Percentiles rank a stretch among this genome's conserved stretches.
These are phyloP conservation scores for Alisma plantagoaquatica DNA, from an alignment of 106 monocot species.

Conservation along the genomic window DNA sequence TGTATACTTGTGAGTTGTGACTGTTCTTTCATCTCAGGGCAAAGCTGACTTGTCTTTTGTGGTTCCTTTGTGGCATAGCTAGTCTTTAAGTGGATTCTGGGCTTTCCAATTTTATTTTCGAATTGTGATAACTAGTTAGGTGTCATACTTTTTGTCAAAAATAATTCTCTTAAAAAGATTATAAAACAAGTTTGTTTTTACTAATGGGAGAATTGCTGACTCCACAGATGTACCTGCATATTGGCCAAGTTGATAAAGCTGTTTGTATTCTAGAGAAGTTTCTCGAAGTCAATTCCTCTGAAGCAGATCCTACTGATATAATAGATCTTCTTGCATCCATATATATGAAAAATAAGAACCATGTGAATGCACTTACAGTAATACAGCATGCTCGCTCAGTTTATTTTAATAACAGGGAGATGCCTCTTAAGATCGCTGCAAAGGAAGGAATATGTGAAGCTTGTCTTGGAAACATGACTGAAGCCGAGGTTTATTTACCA, in stretches of 20 bases:
- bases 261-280: conserved; percentile 57
- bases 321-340: conserved; percentile 46
- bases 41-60: too few relatives aligned
- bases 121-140: too few relatives aligned
- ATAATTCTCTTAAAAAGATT: too few relatives aligned
- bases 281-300: conserved; percentile 26
- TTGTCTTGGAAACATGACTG: conserved; percentile 62
- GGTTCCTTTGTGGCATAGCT: too few relatives aligned
- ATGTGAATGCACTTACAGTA: conserved; percentile 51
- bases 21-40: too few relatives aligned
- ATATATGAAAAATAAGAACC: conserved; percentile 41
- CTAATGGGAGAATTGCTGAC: too few relatives aligned
- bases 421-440: conserved; percentile 33
- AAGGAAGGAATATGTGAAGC: conserved; percentile 67
- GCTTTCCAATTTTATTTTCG: too few relatives aligned
- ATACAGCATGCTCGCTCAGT: conserved; percentile 27
- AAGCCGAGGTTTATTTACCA: conserved; percentile 48
- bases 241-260: conserved; percentile 50
- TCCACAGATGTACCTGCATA: conserved; percentile 74
- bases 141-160: too few relatives aligned
- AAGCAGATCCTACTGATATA: conserved; percentile 30
- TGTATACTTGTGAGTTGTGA: too few relatives aligned
- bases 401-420: conserved; percentile 16
- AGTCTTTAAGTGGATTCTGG: too few relatives aligned
- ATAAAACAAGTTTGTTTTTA: too few relatives aligned